Percentiles rank a stretch among this genome's conserved stretches.
These are phyloP conservation scores for Mycena sanguinolenta DNA, from an alignment of 768 basidiomycete species.

Conservation along the genomic window DNA sequence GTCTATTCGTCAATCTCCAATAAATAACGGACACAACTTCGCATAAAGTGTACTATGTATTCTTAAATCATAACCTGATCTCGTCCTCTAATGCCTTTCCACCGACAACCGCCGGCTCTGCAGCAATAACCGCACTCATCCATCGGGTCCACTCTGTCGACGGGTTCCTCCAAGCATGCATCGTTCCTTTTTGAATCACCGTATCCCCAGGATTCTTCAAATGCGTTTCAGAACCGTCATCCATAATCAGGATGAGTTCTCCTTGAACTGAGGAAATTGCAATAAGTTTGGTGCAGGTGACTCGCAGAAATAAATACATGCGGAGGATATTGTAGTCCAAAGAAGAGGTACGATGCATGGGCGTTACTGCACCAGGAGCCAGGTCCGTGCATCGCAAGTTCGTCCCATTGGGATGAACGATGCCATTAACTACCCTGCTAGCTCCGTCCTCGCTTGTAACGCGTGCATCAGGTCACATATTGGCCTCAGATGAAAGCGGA, in stretches of 20 bases:
- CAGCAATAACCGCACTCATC: slow-evolving; percentile 66
- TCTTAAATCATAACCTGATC: slow-evolving; percentile 41
- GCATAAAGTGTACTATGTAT: too few relatives aligned
- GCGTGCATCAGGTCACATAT: neutral
- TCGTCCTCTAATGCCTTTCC: slow-evolving; percentile 55
- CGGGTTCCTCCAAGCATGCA: slow-evolving; percentile 76
- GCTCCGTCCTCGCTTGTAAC: slow-evolving; percentile 64
- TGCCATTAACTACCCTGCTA: slow-evolving; percentile 54
- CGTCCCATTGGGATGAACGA: slow-evolving; percentile 60
- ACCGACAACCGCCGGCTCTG: slow-evolving; percentile 64
- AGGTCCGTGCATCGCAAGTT: slow-evolving; percentile 68
- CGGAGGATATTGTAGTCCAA: slow-evolving; percentile 74
- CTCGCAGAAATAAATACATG: slow-evolving; percentile 42
- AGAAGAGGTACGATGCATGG: slow-evolving; percentile 69
- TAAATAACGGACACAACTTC: slow-evolving; percentile 42
- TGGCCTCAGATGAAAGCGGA: neutral
- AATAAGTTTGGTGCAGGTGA: neutral
- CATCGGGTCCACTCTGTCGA: slow-evolving; percentile 64
- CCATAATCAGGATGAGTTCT: slow-evolving; percentile 66
- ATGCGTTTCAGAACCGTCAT: slow-evolving; percentile 67
- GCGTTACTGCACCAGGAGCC: slow-evolving; percentile 62
- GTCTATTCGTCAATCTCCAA: slow-evolving; percentile 81
- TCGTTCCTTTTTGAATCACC: slow-evolving; percentile 68
- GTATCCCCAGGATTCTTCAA: slow-evolving; percentile 69
- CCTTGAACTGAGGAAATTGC: slow-evolving; percentile 58